Percentiles rank a stretch among this genome's conserved stretches.
Evolutionary conservation across 495 filamentous ascomycete genomes (phyloP).

Genomic region (Stereocaulon alpinum): DNA sequence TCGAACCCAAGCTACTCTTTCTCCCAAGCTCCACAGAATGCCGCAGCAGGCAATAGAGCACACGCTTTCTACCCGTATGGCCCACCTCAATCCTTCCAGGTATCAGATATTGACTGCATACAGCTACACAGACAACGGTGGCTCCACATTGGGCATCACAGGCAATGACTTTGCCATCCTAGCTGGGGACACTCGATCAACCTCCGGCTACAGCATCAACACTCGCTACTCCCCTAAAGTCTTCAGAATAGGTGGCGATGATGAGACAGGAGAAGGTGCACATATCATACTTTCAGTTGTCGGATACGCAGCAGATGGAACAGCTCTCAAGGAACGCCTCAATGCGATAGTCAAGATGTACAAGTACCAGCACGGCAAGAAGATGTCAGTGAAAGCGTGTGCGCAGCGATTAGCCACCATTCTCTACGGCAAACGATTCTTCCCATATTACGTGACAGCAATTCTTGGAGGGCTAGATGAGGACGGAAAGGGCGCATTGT

Average conservation of each 20-base stretch:
- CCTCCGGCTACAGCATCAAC: conserved; percentile 97
- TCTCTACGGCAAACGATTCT: conserved; percentile 93
- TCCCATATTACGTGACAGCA: conserved; percentile 92
- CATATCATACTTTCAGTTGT: conserved; percentile 85
- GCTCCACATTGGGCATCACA: conserved; percentile 88
- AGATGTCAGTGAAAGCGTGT: conserved; percentile 85
- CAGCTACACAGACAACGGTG: conserved; percentile 96
- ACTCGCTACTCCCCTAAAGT: conserved; percentile 88
- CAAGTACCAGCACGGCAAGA: conserved; percentile 85
- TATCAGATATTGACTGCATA: not conserved
- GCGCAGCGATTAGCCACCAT: conserved; percentile 89
- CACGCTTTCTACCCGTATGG: conserved; percentile 91
- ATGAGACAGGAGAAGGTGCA: conserved; percentile 69
- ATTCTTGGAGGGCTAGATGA: conserved; percentile 92
- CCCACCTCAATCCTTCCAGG: conserved; percentile 8
- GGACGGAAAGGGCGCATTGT: conserved; percentile 86
- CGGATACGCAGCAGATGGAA: conserved; percentile 89
- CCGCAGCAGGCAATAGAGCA: conserved; percentile 45
- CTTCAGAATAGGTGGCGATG: conserved; percentile 88
- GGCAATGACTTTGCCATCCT: conserved; percentile 90
- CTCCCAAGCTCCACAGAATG: conserved; percentile 34
- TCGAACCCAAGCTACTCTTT: conserved; percentile 51
- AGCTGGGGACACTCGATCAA: conserved; percentile 90
- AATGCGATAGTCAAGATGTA: conserved; percentile 95
- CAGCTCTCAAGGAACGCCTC: conserved; percentile 78